Base-by-base conservation (phyloP, 441 rosid genomes). In the Jatropha multifida region DNA sequence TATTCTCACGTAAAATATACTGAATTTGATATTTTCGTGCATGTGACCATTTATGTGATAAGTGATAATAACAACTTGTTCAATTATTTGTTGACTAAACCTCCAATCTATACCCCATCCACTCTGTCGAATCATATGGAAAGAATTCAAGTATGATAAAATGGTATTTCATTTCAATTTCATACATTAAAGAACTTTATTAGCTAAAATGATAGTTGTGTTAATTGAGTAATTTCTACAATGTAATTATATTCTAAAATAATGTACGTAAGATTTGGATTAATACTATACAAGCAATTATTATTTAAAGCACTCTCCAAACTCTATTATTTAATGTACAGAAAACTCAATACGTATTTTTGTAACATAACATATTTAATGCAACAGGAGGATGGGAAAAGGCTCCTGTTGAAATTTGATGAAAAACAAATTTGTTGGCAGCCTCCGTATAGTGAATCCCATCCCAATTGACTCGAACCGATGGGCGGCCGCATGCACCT, bases 371-470 rank as follows among this genome's bases (percentile, higher is more conserved):
- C 77, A 76, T 83, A n/a, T 78, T 79, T 52, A 91, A 73, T 27
- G 90, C 89, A 77, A 83, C 68, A 4, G 88, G 88, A 0, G 94
- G 97, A 67, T 89, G 88, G 6, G 92, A 79, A 60, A 92, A 84
- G 15, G 87, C 69, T 42, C 96, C 94, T 0, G 76, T 70, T 42
- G 85, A 86, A 27, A 90, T 87, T 73, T 85, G 90, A 71, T 84
- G 74, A 40, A 92, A 85, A 68, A 92, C 90, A 77, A 90, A 87
- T 54, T 78, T 84, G 82, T 86, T 93, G 58, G 96, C 95, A 63
- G 92, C 92, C 82, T 93, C 87, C 0, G 97, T 77, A 69, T 87
- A 90, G 78, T 93, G 97, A 56, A 86, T 86, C 59, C 97, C 97
- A 49, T 90, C 98, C 96, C 94, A 92, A 82, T 86, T 84, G 23